Conservation (phyloP, 2,329 filamentous ascomycete genomes). For the Exophiala bonariae region DNA sequence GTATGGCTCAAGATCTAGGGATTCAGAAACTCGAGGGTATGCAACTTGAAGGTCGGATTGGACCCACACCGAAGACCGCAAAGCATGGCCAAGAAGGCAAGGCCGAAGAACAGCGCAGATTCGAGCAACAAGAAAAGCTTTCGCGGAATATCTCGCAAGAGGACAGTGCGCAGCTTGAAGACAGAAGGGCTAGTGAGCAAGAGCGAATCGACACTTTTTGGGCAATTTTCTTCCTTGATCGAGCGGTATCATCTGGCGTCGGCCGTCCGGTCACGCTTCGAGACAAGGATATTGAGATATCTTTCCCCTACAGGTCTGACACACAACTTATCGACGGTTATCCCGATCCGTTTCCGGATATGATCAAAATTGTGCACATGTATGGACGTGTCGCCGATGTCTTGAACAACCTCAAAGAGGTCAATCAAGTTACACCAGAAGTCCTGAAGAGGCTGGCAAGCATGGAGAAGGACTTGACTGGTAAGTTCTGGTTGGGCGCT, state of each 20-base stretch:
- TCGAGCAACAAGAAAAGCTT: conserved; percentile 35
- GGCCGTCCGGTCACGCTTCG: conserved; percentile 80
- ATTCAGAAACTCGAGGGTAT: conserved; percentile 80
- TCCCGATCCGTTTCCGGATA: conserved; percentile 75
- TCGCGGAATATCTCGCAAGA: conserved; percentile 21
- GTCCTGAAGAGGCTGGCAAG: conserved; percentile 69
- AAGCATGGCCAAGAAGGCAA: conserved; percentile 44
- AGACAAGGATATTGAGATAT: conserved; percentile 81
- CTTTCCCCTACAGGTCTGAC: conserved; percentile 61
- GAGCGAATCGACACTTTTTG: conserved; percentile 86
- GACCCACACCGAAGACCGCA: conserved; percentile 58
- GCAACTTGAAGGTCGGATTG: conserved; percentile 54
- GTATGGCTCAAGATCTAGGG: conserved; percentile 77
- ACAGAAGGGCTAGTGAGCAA: conserved; percentile 63
- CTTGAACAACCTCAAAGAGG: conserved; percentile 75
- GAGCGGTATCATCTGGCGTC: conserved; percentile 83
- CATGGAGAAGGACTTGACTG: conserved; percentile 80
- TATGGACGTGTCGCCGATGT: conserved; percentile 84
- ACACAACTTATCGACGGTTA: conserved; percentile 59
- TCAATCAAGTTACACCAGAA: conserved; percentile 72
- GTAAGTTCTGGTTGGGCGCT: conserved; percentile 35
- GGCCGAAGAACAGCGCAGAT: conserved; percentile 45
- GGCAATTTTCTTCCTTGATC: conserved; percentile 84
- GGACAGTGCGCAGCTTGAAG: conserved; percentile 27
- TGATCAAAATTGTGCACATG: conserved; percentile 81